Percentiles rank a stretch among this genome's conserved stretches.
These are phyloP conservation scores for Diutina neorugosa DNA, from an alignment of 1,139 yeast genomes.

Conservation along the genomic window DNA sequence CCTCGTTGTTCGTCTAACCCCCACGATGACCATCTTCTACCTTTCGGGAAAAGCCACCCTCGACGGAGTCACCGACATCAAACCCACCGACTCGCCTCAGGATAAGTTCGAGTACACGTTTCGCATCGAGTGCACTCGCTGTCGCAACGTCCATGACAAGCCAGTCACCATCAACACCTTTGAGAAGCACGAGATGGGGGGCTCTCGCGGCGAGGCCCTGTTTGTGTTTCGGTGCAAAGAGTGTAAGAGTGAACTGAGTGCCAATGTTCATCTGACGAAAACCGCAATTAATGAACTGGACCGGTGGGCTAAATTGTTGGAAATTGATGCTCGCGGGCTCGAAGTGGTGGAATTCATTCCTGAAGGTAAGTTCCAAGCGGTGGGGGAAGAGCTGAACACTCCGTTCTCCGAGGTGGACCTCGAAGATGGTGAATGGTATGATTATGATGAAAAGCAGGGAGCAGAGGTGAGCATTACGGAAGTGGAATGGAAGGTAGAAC, in stretches of 20 bases:
- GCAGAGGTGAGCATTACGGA: conserved; percentile 77
- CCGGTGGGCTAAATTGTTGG: conserved; percentile 35
- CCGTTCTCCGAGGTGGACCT: conserved; percentile 56
- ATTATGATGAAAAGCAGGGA: conserved; percentile 78
- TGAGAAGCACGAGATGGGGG: conserved; percentile 49
- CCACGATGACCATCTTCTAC: neutral
- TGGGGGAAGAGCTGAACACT: conserved; percentile 40
- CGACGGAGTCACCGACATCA: conserved; percentile 49
- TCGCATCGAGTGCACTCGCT: conserved; percentile 60
- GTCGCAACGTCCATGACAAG: conserved; percentile 70
- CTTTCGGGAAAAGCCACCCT: conserved; percentile 41
- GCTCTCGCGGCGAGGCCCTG: conserved; percentile 75
- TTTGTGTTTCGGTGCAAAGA: conserved; percentile 67
- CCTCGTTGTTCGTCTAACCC: neutral
- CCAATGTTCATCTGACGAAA: conserved; percentile 24
- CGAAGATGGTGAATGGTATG: conserved; percentile 84
- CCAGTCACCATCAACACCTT: conserved; percentile 59
- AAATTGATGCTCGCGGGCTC: conserved; percentile 78
- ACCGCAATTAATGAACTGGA: conserved; percentile 18
- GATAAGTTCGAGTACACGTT: conserved; percentile 68
- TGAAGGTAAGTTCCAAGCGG: conserved; percentile 53
- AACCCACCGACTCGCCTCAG: conserved; percentile 47
- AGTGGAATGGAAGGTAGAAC: conserved; percentile 21
- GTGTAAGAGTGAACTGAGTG: conserved; percentile 39
- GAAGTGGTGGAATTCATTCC: conserved; percentile 63